phyloP scores from a whole-genome alignment of 345 rosid species.

The Pugionium dolabratum region DNA sequence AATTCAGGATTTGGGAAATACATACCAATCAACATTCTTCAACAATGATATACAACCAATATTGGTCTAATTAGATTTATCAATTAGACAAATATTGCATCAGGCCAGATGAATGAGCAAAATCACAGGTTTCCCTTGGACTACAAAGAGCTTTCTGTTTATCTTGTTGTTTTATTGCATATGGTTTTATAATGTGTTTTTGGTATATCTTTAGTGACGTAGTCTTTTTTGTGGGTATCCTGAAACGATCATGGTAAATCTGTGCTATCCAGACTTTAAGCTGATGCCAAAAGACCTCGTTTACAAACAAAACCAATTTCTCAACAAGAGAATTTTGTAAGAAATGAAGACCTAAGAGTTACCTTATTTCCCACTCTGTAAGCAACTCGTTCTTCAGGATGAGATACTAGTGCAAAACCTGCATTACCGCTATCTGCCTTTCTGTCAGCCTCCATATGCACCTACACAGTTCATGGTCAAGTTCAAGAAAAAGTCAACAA shows the following conservation, averaged over 20 bases:
- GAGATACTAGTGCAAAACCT: constrained; percentile 39
- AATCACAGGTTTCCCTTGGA: constrained; percentile 5
- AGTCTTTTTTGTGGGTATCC: constrained; percentile 7
- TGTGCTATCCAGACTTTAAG: constrained; percentile 15
- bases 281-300: neutral
- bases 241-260: constrained; percentile 1
- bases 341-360: constrained; percentile 14
- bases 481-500: constrained; percentile 17
- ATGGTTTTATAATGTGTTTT: constrained; percentile 2
- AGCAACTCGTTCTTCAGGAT: constrained; percentile 63
- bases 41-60: constrained; percentile 19
- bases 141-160: constrained; percentile 11
- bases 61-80: constrained; percentile 11
- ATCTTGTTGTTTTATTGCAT: neutral
- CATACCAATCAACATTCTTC: constrained; percentile 8
- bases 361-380: constrained; percentile 86
- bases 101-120: constrained; percentile 13
- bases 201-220: constrained; percentile 2
- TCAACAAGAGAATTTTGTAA: constrained; percentile 15
- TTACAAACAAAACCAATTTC: constrained; percentile 11
- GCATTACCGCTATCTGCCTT: constrained; percentile 63
- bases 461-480: constrained; percentile 47
- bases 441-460: constrained; percentile 92
- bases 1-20: neutral
- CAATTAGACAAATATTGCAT: constrained; percentile 5